Evolutionary conservation across 164 flowering plant genomes (phyloP).

Genomic region (Cinnamomum micranthum): DNA sequence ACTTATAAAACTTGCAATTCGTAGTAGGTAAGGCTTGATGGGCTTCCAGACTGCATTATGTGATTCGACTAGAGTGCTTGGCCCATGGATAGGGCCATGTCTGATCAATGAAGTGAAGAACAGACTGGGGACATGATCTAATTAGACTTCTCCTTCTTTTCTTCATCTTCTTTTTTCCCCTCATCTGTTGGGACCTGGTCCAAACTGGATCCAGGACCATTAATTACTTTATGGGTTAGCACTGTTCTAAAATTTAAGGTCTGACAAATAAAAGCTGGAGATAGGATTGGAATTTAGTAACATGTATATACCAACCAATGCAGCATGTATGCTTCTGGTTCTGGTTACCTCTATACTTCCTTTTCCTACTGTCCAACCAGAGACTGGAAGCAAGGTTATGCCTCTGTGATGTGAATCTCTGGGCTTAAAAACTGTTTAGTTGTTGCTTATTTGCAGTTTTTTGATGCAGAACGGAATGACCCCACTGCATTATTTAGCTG

Average conservation of each 20-base stretch:
- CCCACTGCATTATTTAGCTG: slow-evolving; percentile 86
- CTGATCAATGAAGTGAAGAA: too few species aligned
- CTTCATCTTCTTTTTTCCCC: too few species aligned
- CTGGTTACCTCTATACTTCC: background rate
- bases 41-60: too few species aligned
- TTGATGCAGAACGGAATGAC: slow-evolving; percentile 93
- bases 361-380: background rate
- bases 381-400: background rate
- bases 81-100: background rate
- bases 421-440: background rate
- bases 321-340: background rate
- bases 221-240: too few species aligned
- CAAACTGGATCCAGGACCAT: too few species aligned
- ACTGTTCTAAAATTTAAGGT: too few species aligned
- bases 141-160: too few species aligned
- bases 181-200: too few species aligned
- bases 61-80: background rate
- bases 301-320: background rate
- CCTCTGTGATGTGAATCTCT: background rate
- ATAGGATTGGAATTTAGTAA: too few species aligned
- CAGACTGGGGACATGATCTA: too few species aligned
- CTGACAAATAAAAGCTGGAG: too few species aligned
- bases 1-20: background rate
- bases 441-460: background rate
- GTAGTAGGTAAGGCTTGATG: background rate